phyloP scores from a whole-genome alignment of 345 rosid genomes.

The Brassica nigra region DNA sequence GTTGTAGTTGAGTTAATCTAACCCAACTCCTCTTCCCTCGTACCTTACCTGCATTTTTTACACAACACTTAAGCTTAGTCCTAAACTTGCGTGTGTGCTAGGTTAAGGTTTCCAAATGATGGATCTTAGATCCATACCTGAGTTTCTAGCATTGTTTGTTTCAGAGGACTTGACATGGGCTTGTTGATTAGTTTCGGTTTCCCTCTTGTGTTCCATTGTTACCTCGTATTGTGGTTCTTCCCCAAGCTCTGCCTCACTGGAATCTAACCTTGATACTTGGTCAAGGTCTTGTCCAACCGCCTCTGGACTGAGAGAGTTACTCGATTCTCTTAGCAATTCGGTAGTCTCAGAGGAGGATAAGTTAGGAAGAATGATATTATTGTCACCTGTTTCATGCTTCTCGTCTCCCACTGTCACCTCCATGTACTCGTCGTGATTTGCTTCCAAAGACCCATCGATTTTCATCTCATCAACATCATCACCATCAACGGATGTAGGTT shows the following conservation, averaged over 20 bases:
- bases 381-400: conserved; percentile 44
- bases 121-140: conserved; percentile 26
- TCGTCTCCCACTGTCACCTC: conserved; percentile 38
- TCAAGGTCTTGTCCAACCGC: conserved; percentile 30
- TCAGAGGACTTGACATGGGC: conserved; percentile 19
- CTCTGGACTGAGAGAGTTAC: conserved; percentile 37
- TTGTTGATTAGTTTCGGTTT: conserved; percentile 31
- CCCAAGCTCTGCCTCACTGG: conserved; percentile 23
- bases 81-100: not conserved
- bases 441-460: conserved; percentile 23
- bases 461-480: conserved; percentile 26
- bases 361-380: conserved; percentile 38
- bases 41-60: conserved; percentile 45
- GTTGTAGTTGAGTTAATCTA: conserved; percentile 34
- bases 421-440: conserved; percentile 24
- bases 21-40: conserved; percentile 38
- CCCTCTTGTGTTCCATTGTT: conserved; percentile 29
- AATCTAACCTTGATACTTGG: conserved; percentile 27
- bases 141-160: conserved; percentile 18
- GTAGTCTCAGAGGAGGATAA: conserved; percentile 36
- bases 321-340: conserved; percentile 39
- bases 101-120: conserved; percentile 12
- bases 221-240: conserved; percentile 31
- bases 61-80: conserved; percentile 8
- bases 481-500: conserved; percentile 11